These are phyloP conservation scores for Phalaenopsis aphrodite DNA, from an alignment of 106 monocot genomes.

Conservation along the genomic window DNA sequence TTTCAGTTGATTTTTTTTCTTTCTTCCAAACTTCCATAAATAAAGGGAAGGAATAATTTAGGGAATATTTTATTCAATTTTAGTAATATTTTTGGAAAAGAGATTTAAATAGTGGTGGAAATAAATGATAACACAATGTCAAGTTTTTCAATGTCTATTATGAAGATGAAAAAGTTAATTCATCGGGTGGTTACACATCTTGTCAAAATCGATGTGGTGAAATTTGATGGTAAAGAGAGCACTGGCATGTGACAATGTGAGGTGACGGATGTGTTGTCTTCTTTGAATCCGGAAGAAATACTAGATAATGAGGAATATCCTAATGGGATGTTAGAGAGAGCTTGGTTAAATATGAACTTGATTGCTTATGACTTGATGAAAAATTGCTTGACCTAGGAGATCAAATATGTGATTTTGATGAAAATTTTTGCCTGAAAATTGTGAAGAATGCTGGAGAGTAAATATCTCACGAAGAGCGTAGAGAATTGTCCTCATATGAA, in stretches of 20 bases:
- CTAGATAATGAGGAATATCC: too few relatives aligned
- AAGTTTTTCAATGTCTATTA: too few relatives aligned
- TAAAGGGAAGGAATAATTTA: too few relatives aligned
- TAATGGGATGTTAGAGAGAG: not conserved
- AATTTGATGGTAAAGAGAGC: not conserved
- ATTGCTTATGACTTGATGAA: not conserved
- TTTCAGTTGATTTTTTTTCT: too few relatives aligned
- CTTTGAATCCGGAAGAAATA: not conserved
- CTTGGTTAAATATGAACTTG: not conserved
- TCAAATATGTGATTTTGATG: not conserved
- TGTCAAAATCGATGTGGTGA: not conserved
- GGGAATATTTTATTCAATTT: too few relatives aligned
- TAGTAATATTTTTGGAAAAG: too few relatives aligned
- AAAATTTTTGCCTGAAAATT: not conserved
- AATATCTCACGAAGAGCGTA: not conserved
- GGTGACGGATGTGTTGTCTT: not conserved
- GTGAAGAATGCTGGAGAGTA: not conserved
- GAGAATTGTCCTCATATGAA: not conserved
- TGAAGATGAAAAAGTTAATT: too few relatives aligned
- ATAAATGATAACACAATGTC: too few relatives aligned
- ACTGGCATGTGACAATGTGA: not conserved
- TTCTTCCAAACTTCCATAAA: too few relatives aligned
- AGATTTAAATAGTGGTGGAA: too few relatives aligned
- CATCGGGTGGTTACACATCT: not conserved
- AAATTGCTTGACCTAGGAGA: not conserved